Conservation (phyloP, 495 filamentous ascomycete species). For the Pyronema domesticum region DNA sequence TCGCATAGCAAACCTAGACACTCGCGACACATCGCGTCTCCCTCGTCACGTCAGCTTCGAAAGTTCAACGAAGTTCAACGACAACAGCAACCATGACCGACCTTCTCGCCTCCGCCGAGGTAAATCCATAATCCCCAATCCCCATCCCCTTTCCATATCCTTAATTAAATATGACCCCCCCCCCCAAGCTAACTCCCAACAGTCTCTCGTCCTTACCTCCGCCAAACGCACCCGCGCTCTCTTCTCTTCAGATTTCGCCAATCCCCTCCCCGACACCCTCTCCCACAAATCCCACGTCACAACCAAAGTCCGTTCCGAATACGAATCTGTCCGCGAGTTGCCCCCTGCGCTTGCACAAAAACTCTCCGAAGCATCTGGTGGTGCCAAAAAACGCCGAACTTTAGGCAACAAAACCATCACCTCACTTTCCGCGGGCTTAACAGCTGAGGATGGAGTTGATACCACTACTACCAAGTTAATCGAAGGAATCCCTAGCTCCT, state of each 20-base stretch:
- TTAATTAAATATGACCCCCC: constrained; percentile 16
- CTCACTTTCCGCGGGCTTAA: constrained; percentile 17
- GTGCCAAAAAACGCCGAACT: constrained; percentile 33
- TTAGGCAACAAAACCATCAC: constrained; percentile 24
- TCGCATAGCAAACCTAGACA: too few relatives aligned
- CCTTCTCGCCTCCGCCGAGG: constrained; percentile 5
- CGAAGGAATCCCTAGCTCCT: constrained; percentile 39
- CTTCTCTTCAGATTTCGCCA: constrained; percentile 38
- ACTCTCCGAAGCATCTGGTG: constrained; percentile 46
- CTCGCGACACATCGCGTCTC: neutral
- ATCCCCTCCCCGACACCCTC: constrained; percentile 27
- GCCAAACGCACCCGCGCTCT: constrained; percentile 53
- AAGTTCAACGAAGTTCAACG: neutral
- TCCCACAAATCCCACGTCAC: constrained; percentile 19
- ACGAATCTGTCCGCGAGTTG: constrained; percentile 60
- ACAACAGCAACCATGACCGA: neutral
- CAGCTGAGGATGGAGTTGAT: constrained; percentile 34
- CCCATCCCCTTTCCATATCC: neutral
- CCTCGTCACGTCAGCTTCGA: neutral
- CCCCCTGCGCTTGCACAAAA: constrained; percentile 76
- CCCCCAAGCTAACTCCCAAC: constrained; percentile 6
- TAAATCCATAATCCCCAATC: constrained; percentile 2
- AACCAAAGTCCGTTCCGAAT: constrained; percentile 49
- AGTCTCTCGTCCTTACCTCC: constrained; percentile 35
- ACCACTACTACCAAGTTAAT: constrained; percentile 49